Evolutionary conservation across 2,329 filamentous ascomycete genomes (phyloP), one percentile per base, ranked within the genome.

Genomic region (Onygenales sp.): DNA sequence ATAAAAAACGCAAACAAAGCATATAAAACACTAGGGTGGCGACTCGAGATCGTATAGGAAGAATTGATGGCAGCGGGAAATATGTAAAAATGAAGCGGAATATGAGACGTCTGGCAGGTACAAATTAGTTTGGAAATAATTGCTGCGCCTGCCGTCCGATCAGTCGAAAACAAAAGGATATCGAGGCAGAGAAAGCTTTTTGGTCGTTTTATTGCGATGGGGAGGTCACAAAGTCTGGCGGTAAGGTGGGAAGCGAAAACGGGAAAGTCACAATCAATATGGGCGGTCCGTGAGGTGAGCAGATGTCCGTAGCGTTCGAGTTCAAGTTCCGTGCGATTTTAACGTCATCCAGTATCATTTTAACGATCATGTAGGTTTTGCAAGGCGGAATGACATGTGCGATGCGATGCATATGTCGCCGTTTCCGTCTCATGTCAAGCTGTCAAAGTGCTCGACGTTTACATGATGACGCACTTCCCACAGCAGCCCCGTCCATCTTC

Each of bases 391-490:
- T 40, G 48, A 42, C 40, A 47, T 17, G 17, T 34, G 31, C 34
- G 14, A 13, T 32, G n/a, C 21, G 14, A 14, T 33, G 10, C 36
- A 33, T 17, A 34, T 47, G 36, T 47, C 45, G 7, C 33, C 21
- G 45, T 47, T 33, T 33, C n/a, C 21, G 8, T 47, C 21, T 47
- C 33, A 14, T 21, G 7, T 36, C 36, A 47, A 37, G 32, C 33
- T 14, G n/a, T 21, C 45, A 47, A 37, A 4, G 21, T 27, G 21
- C 4, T 27, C 45, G 21, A 10, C 36, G 34, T 57, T 83, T 83
- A 93, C 90, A 95, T 95, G 68, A 95, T 80, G 68, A 88, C 79
- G 73, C 90, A 95, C 73, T 87, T 88, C 63, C 82, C 77, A 75
- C 90, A 95, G 80, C 91, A 95, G 61, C 89, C 87, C 42, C 70